Percentiles rank a stretch among this genome's conserved stretches.
Evolutionary conservation across 176 grass and related monocot genomes (phyloP).

Genomic region (Triticum monococcum): DNA sequence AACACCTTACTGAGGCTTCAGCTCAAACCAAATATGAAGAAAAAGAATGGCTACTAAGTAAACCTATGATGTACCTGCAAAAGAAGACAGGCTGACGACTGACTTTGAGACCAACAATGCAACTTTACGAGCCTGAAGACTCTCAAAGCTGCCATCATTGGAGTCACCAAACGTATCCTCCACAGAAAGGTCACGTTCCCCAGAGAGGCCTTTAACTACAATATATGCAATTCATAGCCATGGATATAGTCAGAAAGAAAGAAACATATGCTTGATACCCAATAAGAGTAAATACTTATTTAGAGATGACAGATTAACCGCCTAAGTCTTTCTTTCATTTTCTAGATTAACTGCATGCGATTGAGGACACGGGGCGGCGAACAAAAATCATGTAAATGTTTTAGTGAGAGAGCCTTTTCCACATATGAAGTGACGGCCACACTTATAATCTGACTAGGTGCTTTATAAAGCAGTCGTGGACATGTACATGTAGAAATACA

Average conservation of each 20-base stretch:
- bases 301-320: not conserved
- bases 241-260: not conserved
- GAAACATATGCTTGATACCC: not conserved
- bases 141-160: slow-evolving; percentile 22
- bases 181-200: not conserved
- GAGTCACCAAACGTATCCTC: not conserved
- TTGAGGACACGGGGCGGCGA: not conserved
- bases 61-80: slow-evolving; percentile 11
- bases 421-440: not conserved
- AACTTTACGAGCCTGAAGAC: not conserved
- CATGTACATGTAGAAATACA: not conserved
- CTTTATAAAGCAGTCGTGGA: not conserved
- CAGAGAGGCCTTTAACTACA: not conserved
- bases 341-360: not conserved
- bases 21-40: not conserved
- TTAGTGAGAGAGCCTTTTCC: not conserved
- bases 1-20: not conserved
- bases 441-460: not conserved
- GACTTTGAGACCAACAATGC: slow-evolving; percentile 12
- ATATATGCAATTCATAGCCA: not conserved
- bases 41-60: not conserved
- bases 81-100: not conserved
- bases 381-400: not conserved
- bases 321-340: not conserved
- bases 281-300: not conserved